Evolutionary conservation across 2,329 filamentous ascomycete genomes (phyloP), one percentile per base, ranked within the genome.

Genomic region (Paramyrothecium roridum): DNA sequence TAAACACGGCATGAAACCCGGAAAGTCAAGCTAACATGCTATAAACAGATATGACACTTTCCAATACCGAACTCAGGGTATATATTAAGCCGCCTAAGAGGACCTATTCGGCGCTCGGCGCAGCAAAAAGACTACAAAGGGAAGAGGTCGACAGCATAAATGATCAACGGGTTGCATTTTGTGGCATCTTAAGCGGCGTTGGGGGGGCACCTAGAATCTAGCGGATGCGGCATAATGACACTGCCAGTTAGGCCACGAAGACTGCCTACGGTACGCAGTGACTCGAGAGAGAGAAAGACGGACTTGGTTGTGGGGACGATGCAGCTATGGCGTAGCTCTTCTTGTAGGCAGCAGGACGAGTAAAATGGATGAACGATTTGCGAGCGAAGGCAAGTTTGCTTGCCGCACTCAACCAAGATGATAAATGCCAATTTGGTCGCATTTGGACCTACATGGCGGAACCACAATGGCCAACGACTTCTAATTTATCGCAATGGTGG

Each of bases 51-150:
- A 92, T 67, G 89, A 92, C 73, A 91, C 89, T 59, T 93, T 92
- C 76, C 90, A 93, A 76, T 93, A 93, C 75, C 85, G 90, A 67
- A 93, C 90, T 37, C 90, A 93, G 73, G 90, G 90, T 63, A 93
- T 93, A 73, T 93, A 93, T 73, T 93, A 82, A 61, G 53, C 50
- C 48, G 54, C n/a, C 22, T 48, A 13, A 50, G 22, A 54, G 52
- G 22, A 19, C 48, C 52, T 22, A 45, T 48, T 52, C 34, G 34
- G 37, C 30, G 45, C 46, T 45, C 20, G 40, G 46, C n/a, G 23
- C 40, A 30, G 30, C 33, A 45, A 45, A 57, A 34, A 40, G 52
- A 40, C 53, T 49, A 33, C 48, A 34, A 43, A 54, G 37, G 37
- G 11, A 57, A 52, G 53, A 22, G 54, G 70, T 70, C 2, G 77